Evolutionary conservation across 345 rosid species (phyloP), one percentile per base, ranked within the genome.

Genomic region (Alliaria petiolata): DNA sequence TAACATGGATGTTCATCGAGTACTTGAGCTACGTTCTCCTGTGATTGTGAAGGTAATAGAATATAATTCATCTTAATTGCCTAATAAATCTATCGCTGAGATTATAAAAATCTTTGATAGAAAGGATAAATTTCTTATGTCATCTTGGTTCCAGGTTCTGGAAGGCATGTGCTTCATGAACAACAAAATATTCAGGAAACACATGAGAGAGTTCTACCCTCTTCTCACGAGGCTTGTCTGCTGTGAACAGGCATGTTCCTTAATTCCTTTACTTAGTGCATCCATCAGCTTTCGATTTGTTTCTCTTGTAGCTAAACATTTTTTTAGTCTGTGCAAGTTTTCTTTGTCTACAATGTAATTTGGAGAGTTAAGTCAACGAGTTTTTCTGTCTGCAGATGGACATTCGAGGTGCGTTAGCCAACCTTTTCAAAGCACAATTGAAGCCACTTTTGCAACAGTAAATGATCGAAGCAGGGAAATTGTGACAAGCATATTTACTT

Each of bases 101-200:
- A 36, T n/a, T 55, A 8, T 5, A 15, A 28, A 44, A 9, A 7
- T 8, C 4, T 53, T 33, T 34, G 52, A 53, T 45, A 47, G n/a
- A 58, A 17, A 60, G 3, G 31, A 5, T 61, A 40, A 36, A 42
- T 20, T 47, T 42, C 19, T 31, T 5, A 59, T 39, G 53, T 34
- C 66, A 62, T 82, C 25, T 72, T 45, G 35, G 35, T 81, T 74
- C 69, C 83, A 93, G 98, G 96, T 93, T 76, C 87, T 95, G 47
- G 87, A 83, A 82, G 90, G 98, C 79, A 95, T 95, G 99, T 91
- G 90, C 83, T 86, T 65, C 61, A 95, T 95, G 98, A 86, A 86
- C 82, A 85, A 75, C 71, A 77, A 81, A 75, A 88, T 95, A 66
- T 95, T 91, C 83, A 83, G 82, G 82, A 83, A 87, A 71, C 95